phyloP scores from a whole-genome alignment of 1,139 yeast genomes.

The Debaryomycetaceae sp. region DNA sequence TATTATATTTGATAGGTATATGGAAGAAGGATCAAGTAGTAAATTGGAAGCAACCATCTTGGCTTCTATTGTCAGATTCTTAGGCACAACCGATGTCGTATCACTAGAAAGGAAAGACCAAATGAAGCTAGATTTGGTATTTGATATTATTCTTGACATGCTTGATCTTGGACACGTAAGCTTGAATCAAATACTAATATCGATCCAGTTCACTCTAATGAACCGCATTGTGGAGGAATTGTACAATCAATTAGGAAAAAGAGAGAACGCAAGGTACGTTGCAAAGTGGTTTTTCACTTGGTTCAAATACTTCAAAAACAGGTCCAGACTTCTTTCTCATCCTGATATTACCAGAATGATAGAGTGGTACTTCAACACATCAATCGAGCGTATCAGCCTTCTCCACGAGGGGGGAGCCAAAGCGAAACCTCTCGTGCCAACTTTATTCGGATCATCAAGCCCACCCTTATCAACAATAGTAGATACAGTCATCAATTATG shows the following conservation, averaged over 20 bases:
- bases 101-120: background rate
- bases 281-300: constrained; percentile 12
- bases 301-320: constrained; percentile 9
- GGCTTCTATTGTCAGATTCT: constrained; percentile 3
- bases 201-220: constrained; percentile 29
- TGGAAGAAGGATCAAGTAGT: background rate
- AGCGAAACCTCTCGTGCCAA: background rate
- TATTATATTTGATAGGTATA: constrained; percentile 2
- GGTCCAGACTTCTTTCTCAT: background rate
- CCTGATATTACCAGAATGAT: constrained; percentile 7
- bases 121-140: constrained; percentile 3
- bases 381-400: constrained; percentile 6
- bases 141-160: constrained; percentile 2
- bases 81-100: background rate
- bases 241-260: background rate
- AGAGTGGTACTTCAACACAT: constrained; percentile 26
- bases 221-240: constrained; percentile 22
- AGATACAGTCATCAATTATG: background rate
- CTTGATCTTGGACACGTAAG: constrained; percentile 1
- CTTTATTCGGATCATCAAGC: background rate
- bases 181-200: constrained; percentile 6
- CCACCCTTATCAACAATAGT: background rate
- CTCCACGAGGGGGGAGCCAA: background rate
- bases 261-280: constrained; percentile 3
- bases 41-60: constrained; percentile 1